Evolutionary conservation across 2,329 filamentous ascomycete species (phyloP).

Genomic region (Metarhizium sp.): DNA sequence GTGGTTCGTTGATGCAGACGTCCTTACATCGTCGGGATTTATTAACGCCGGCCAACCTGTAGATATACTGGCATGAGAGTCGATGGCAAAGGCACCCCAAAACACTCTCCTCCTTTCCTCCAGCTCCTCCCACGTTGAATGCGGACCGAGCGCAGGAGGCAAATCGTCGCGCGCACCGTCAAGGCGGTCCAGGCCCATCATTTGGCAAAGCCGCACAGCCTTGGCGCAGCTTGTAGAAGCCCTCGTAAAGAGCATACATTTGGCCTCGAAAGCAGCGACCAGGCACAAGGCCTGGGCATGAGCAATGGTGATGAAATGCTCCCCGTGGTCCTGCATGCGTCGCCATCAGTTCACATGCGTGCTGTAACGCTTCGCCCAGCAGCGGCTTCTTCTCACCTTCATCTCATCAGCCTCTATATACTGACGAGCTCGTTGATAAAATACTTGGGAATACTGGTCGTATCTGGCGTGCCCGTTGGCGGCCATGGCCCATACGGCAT

Average conservation of each 20-base stretch:
- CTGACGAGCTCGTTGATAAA: conserved; percentile 73
- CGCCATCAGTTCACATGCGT: not conserved
- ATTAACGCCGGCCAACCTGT: conserved; percentile 85
- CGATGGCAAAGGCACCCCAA: conserved; percentile 75
- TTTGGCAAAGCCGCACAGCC: conserved; percentile 61
- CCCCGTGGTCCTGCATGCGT: conserved; percentile 53
- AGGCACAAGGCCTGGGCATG: conserved; percentile 77
- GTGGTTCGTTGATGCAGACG: not conserved
- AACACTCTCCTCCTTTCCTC: conserved; percentile 74
- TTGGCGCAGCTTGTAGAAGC: conserved; percentile 75
- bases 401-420: conserved; percentile 81
- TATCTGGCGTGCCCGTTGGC: conserved; percentile 67
- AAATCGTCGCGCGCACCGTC: conserved; percentile 57
- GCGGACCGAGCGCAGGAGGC: conserved; percentile 63
- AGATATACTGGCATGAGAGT: conserved; percentile 78
- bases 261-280: conserved; percentile 71
- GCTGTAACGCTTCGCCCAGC: not conserved
- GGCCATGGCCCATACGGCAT: conserved; percentile 80
- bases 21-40: conserved; percentile 55
- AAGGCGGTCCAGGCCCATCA: conserved; percentile 76
- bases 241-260: conserved; percentile 73
- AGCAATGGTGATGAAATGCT: conserved; percentile 67
- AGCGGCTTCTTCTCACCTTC: conserved; percentile 37
- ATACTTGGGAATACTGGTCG: conserved; percentile 59
- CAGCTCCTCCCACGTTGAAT: conserved; percentile 69